Evolutionary conservation across 2,329 filamentous ascomycete species (phyloP).

Genomic region (Tympanopsis confertula): DNA sequence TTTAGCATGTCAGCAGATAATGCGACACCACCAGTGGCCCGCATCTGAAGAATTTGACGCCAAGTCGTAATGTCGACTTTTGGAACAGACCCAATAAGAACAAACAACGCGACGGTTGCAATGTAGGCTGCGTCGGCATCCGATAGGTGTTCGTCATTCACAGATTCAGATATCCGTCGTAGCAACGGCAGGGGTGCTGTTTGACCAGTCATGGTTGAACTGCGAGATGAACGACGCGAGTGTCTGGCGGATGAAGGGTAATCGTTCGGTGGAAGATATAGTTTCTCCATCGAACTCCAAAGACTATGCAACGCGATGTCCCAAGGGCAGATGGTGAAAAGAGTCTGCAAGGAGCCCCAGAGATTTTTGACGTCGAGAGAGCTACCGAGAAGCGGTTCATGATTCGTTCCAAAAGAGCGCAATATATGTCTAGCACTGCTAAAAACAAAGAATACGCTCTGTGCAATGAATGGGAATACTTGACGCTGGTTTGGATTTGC

Average conservation of each 20-base stretch:
- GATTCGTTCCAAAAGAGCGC: constrained; percentile 19
- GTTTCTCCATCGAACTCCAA: constrained; percentile 22
- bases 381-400: not conserved
- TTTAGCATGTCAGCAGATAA: not conserved
- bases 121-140: constrained; percentile 24
- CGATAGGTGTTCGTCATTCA: constrained; percentile 17
- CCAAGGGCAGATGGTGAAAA: constrained; percentile 23
- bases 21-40: not conserved
- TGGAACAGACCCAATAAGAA: constrained; percentile 22
- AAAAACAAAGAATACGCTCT: constrained; percentile 28
- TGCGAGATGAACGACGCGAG: constrained; percentile 14
- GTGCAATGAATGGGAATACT: constrained; percentile 21
- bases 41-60: constrained; percentile 11
- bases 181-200: not conserved
- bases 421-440: constrained; percentile 24
- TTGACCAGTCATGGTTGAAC: constrained; percentile 11
- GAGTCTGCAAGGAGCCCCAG: constrained; percentile 14
- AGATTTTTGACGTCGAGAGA: not conserved
- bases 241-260: constrained; percentile 12
- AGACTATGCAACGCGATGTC: constrained; percentile 25
- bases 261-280: constrained; percentile 23
- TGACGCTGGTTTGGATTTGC: not conserved
- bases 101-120: constrained; percentile 20
- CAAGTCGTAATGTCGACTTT: constrained; percentile 19
- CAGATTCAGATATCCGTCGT: constrained; percentile 2